Evolutionary conservation across 1,139 yeast genomes (phyloP).

Genomic region (Hansenula sp.): DNA sequence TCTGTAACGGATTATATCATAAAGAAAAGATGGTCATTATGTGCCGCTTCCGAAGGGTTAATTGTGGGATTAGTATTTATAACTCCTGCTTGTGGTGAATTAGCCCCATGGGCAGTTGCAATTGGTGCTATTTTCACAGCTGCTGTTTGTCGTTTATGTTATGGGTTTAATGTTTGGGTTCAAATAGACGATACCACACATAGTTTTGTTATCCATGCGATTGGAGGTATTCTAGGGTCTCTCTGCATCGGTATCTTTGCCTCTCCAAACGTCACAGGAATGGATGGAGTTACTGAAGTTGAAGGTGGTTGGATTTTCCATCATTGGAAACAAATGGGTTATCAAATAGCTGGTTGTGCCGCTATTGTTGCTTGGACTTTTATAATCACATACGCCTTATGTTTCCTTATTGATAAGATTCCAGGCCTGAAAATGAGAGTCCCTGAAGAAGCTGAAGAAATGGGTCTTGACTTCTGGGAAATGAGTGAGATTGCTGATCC

Average conservation of each 20-base stretch:
- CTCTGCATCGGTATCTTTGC: constrained; percentile 43
- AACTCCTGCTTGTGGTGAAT: constrained; percentile 49
- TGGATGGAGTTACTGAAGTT: constrained; percentile 43
- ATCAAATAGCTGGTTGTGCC: constrained; percentile 42
- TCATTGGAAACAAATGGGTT: constrained; percentile 46
- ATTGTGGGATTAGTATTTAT: constrained; percentile 47
- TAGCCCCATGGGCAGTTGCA: constrained; percentile 46
- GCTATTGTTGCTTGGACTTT: constrained; percentile 39
- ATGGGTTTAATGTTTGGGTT: constrained; percentile 36
- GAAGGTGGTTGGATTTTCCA: constrained; percentile 50
- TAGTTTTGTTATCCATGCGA: constrained; percentile 44
- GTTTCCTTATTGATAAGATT: constrained; percentile 39
- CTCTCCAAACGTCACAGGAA: constrained; percentile 40
- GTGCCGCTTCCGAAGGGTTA: constrained; percentile 46
- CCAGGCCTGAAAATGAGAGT: constrained; percentile 44
- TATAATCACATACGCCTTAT: constrained; percentile 35
- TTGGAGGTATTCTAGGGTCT: constrained; percentile 45
- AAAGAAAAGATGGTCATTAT: constrained; percentile 39
- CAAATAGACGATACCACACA: constrained; percentile 46
- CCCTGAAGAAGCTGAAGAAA: constrained; percentile 38
- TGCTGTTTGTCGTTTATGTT: constrained; percentile 34
- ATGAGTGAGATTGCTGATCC: constrained; percentile 27
- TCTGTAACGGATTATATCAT: constrained; percentile 31
- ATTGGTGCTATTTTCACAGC: constrained; percentile 41
- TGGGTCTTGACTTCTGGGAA: constrained; percentile 44